These are phyloP conservation scores for Lactarius sanguifluus DNA, from an alignment of 768 basidiomycete species.

Conservation along the genomic window DNA sequence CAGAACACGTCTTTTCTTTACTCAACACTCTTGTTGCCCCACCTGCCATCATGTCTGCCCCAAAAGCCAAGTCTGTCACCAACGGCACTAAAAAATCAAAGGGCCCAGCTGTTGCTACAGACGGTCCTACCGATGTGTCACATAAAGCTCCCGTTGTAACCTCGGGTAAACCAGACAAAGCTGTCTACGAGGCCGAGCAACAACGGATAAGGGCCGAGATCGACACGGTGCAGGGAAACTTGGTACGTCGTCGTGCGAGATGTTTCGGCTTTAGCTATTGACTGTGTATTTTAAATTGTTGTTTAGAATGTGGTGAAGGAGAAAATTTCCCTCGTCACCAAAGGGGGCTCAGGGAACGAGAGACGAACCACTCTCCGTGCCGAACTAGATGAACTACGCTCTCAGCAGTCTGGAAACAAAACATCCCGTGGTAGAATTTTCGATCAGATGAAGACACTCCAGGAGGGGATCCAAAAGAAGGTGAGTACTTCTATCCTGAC, in stretches of 20 bases:
- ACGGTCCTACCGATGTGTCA: slow-evolving; percentile 42
- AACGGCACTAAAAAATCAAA: slow-evolving; percentile 38
- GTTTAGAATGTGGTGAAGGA: slow-evolving; percentile 66
- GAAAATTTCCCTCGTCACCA: slow-evolving; percentile 66
- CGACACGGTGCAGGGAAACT: slow-evolving; percentile 72
- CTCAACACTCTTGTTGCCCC: neutral
- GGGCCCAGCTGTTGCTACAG: slow-evolving; percentile 38
- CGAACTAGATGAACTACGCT: slow-evolving; percentile 78
- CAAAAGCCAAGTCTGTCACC: slow-evolving; percentile 55
- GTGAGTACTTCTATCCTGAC: slow-evolving; percentile 39
- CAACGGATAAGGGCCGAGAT: slow-evolving; percentile 80
- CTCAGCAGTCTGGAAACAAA: slow-evolving; percentile 78
- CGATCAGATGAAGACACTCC: slow-evolving; percentile 75
- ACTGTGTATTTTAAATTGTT: slow-evolving; percentile 31
- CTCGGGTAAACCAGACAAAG: slow-evolving; percentile 80
- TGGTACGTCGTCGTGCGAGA: slow-evolving; percentile 52
- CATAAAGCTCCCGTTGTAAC: slow-evolving; percentile 32
- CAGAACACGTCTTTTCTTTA: slow-evolving; percentile 29
- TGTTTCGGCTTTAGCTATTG: slow-evolving; percentile 9
- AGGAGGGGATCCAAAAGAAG: slow-evolving; percentile 82
- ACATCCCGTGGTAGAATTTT: slow-evolving; percentile 62
- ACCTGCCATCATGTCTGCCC: slow-evolving; percentile 36
- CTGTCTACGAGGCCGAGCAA: slow-evolving; percentile 81
- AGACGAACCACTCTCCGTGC: slow-evolving; percentile 67
- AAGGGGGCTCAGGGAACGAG: slow-evolving; percentile 67